Evolutionary conservation across 495 filamentous ascomycete species (phyloP).

Genomic region (Aspergillus cavernicola): DNA sequence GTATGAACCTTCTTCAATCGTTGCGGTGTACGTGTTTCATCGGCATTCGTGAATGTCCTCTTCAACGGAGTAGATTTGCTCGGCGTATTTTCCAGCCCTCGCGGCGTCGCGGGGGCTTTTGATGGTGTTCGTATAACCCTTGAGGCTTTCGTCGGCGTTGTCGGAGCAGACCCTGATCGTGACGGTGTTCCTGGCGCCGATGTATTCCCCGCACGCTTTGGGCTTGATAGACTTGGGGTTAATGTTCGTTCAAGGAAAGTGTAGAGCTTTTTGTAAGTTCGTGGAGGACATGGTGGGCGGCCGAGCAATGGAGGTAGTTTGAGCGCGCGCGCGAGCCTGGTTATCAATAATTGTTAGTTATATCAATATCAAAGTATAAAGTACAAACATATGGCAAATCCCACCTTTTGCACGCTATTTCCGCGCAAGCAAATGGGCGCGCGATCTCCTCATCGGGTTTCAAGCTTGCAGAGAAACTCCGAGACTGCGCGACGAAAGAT

Average conservation of each 20-base stretch:
- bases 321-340: slow-evolving; percentile 74
- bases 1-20: slow-evolving; percentile 15
- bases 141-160: slow-evolving; percentile 32
- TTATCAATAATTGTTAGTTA: slow-evolving; percentile 9
- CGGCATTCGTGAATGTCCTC: slow-evolving; percentile 23
- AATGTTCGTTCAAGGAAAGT: slow-evolving; percentile 73
- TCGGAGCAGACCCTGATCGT: slow-evolving; percentile 24
- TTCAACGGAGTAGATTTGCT: slow-evolving; percentile 42
- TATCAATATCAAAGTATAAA: neutral
- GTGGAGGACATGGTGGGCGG: slow-evolving; percentile 77
- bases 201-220: slow-evolving; percentile 28
- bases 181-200: slow-evolving; percentile 31
- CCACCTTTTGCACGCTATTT: slow-evolving; percentile 88
- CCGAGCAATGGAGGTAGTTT: slow-evolving; percentile 79
- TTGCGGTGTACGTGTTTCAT: slow-evolving; percentile 23
- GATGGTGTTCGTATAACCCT: slow-evolving; percentile 21
- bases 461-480: slow-evolving; percentile 70
- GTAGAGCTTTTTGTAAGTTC: slow-evolving; percentile 81
- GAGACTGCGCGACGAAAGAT: slow-evolving; percentile 83
- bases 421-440: slow-evolving; percentile 80
- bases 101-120: slow-evolving; percentile 28
- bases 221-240: slow-evolving; percentile 33
- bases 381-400: no score
- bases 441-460: slow-evolving; percentile 88
- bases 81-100: slow-evolving; percentile 40